Evolutionary conservation across 1,284 basidiomycete genomes (phyloP), one percentile per base, ranked within the genome.

Genomic region (Phlebopus sp.): DNA sequence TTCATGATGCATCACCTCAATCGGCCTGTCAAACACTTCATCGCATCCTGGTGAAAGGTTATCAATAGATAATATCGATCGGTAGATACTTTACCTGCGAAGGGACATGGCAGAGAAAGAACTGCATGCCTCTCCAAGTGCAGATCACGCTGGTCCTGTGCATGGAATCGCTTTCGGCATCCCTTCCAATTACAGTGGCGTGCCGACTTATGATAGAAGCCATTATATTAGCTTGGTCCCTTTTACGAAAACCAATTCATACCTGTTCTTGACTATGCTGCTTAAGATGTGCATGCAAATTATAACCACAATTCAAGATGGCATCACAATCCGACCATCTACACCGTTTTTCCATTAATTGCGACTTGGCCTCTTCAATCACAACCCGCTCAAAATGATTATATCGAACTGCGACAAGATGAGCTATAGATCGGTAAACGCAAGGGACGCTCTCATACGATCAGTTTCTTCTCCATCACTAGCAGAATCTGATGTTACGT

Each of bases 291-390:
- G 63, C 59, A 32, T 73, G 62, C 45, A 86, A 61, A 44, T 68
- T 70, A 39, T 73, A 67, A 3, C 69, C 66, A 37, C 78, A 80
- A 56, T 82, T 84, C 55, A 86, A 58, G 17, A 78, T 56, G 39
- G 69, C 70, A 48, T 69, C 67, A 60, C 86, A 89, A 29, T 71
- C 70, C 46, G 62, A 64, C 86, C 86, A 89, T 54, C 68, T 69
- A 64, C 85, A 89, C 11, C 58, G 67, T 31, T 69, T 63, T 51
- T 71, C 69, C 47, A 68, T 69, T 43, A 85, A 55, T 50, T 79
- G 68, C 10, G 70, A 72, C 51, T 69, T 74, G 47, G 79, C 71
- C 47, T 76, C 59, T 48, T 67, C 58, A 49, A 79, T 63, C 32
- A 71, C 69, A 37, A 69, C 61, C 49, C 59, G 65, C 55, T 76